These are phyloP conservation scores for Cystoderma amianthinum DNA, from an alignment of 768 basidiomycete genomes.

Conservation along the genomic window DNA sequence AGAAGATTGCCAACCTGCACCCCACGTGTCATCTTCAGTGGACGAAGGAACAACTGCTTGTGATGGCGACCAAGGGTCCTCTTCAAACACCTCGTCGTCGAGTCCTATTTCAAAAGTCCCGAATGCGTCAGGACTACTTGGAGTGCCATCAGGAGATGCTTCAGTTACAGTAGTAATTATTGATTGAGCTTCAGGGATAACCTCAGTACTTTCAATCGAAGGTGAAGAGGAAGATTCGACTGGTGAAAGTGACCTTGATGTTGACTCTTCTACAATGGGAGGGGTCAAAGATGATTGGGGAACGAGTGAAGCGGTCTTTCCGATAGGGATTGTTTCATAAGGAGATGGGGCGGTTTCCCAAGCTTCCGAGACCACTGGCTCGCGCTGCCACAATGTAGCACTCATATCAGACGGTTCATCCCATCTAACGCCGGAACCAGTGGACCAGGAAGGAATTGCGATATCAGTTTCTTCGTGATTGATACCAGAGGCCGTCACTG, in stretches of 20 bases:
- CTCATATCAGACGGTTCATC: constrained; percentile 32
- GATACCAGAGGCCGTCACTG: constrained; percentile 10
- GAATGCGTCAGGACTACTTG: constrained; percentile 46
- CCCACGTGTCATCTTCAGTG: constrained; percentile 29
- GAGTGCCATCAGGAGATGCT: constrained; percentile 4
- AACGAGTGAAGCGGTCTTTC: constrained; percentile 12
- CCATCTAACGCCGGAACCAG: constrained; percentile 37
- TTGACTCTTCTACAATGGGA: constrained; percentile 5
- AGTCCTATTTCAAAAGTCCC: constrained; percentile 52
- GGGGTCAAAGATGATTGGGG: not conserved
- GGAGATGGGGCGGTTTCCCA: constrained; percentile 31
- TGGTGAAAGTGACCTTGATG: constrained; percentile 2
- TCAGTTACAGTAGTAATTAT: not conserved
- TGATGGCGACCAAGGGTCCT: constrained; percentile 30
- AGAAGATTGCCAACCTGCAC: constrained; percentile 29
- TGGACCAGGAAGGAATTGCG: constrained; percentile 50
- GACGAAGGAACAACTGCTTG: constrained; percentile 13
- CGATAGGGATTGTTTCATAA: constrained; percentile 33
- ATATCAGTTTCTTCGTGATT: constrained; percentile 47
- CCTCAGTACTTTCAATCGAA: not conserved
- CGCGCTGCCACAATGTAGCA: constrained; percentile 33
- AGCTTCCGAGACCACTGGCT: constrained; percentile 10
- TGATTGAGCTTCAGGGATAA: not conserved
- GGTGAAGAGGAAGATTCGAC: constrained; percentile 4
- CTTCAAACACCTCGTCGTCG: constrained; percentile 17